A percentile compares a stretch with the other conserved stretches of the same genome.
phyloP scores from a whole-genome alignment of 441 rosid genomes.

The Kokia cookei region DNA sequence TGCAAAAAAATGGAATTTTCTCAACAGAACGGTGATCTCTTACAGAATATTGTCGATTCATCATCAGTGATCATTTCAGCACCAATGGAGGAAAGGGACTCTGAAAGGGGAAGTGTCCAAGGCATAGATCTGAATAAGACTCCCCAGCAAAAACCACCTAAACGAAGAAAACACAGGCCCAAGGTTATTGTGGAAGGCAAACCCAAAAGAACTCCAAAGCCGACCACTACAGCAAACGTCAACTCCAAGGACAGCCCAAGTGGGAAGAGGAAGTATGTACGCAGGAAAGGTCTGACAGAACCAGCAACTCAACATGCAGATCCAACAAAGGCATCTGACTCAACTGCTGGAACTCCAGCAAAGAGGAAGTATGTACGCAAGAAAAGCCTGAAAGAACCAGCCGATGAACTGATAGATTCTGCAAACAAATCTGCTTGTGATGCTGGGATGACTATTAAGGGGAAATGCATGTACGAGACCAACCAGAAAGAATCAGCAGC shows the following conservation, averaged over 20 bases:
- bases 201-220: conserved; percentile 44
- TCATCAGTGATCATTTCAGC: conserved; percentile 35
- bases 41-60: conserved; percentile 39
- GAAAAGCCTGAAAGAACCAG: conserved; percentile 40
- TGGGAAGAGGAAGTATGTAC: conserved; percentile 62
- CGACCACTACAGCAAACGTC: conserved; percentile 26
- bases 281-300: conserved; percentile 40
- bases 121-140: conserved; percentile 71
- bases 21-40: conserved; percentile 20
- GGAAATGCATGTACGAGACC: conserved; percentile 48
- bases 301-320: conserved; percentile 32
- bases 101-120: conserved; percentile 20
- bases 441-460: conserved; percentile 31
- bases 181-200: conserved; percentile 72
- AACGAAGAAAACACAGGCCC: conserved; percentile 80
- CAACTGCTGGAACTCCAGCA: conserved; percentile 21
- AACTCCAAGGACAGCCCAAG: conserved; percentile 26
- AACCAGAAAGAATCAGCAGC: conserved; percentile 36
- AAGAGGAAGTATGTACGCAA: conserved; percentile 61
- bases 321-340: conserved; percentile 14
- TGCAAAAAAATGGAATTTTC: conserved; percentile 17
- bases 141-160: conserved; percentile 64
- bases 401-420: conserved; percentile 27
- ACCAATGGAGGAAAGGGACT: conserved; percentile 27
- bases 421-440: conserved; percentile 11